Base-by-base conservation (phyloP, 129 eudicot species). In the Centrapalus pauciflorus region DNA sequence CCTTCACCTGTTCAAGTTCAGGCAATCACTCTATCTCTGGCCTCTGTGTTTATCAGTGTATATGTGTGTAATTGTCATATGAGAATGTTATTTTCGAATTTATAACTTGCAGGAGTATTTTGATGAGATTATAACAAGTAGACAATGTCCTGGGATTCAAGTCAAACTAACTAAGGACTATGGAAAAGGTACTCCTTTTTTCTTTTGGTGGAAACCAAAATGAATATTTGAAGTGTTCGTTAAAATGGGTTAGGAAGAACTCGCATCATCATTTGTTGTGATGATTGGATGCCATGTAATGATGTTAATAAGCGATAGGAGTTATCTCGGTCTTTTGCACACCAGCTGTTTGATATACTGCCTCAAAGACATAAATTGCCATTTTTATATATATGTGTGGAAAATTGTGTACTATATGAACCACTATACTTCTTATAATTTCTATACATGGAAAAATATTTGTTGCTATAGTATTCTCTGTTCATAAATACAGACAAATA, bases 151-250 rank as follows among this genome's bases (percentile, higher is more conserved):
- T 24, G 88, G 84, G 35, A 69, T 90, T 43, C 84, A 72, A 70
- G 85, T 90, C 34, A 86, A 84, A 43, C 73, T 74, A 8, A 65
- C 79, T 41, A 81, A 75, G n/a, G 77, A 69, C 38, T 65, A 71
- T 14, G 97, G 91, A 62, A 90, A 90, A 67, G 97, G 97, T 86
- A 43, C 2, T 66, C 70, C 16, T 17, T 48, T 35, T 16, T 41
- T 17, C 30, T 46, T 40, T 48, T 48, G 40, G 46, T 48, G 29
- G 17, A 17, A 27, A 29, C 17, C 29, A 9, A 41, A 23, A 12
- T 4, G 21, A 33, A 5, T 2, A 5, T 46, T 61, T 33, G 46
- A 8, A 28, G 13, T 35, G 3, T 60, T 59, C 5, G 61, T 28
- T 55, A 20, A 19, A 38, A 73, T 40, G 13, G 16, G 55, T 43